These are phyloP conservation scores for Echeveria elegans DNA, from an alignment of 164 flowering plant genomes.

Conservation along the genomic window DNA sequence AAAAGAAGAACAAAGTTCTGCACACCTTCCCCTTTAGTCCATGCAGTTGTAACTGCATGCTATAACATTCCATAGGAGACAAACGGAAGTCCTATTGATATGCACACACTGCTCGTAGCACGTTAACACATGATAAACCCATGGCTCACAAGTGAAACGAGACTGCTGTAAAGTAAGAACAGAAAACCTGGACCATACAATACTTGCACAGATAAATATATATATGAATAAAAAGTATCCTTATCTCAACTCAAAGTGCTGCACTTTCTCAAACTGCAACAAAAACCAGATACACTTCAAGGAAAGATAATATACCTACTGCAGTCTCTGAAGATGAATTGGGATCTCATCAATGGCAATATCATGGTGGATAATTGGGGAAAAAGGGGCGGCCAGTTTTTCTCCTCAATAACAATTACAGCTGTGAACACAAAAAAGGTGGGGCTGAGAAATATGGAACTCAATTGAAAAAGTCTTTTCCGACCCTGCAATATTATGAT, in stretches of 20 bases:
- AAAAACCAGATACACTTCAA: neutral
- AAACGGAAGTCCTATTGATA: too few relatives aligned
- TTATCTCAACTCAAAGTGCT: too few relatives aligned
- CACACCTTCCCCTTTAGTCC: slow-evolving; percentile 85
- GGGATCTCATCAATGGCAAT: too few relatives aligned
- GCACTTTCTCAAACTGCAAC: neutral
- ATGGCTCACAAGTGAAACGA: too few relatives aligned
- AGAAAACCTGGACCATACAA: too few relatives aligned
- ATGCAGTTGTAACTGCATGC: slow-evolving; percentile 82
- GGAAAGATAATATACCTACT: slow-evolving; percentile 49
- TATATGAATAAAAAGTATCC: neutral
- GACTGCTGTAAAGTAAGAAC: too few relatives aligned
- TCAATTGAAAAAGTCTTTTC: neutral
- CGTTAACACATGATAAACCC: too few relatives aligned
- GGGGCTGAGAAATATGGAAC: neutral
- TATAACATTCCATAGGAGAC: slow-evolving; percentile 80
- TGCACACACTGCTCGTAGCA: too few relatives aligned
- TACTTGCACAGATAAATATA: neutral
- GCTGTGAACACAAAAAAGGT: slow-evolving; percentile 41
- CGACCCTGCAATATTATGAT: neutral
- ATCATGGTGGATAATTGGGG: too few relatives aligned
- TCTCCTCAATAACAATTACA: slow-evolving; percentile 76
- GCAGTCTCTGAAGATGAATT: slow-evolving; percentile 64
- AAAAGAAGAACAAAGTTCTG: too few relatives aligned
- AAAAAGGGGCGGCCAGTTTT: slow-evolving; percentile 38